Evolutionary conservation across 2,329 filamentous ascomycete genomes (phyloP), one percentile per base, ranked within the genome.

Genomic region (Diaporthe ilicicola): DNA sequence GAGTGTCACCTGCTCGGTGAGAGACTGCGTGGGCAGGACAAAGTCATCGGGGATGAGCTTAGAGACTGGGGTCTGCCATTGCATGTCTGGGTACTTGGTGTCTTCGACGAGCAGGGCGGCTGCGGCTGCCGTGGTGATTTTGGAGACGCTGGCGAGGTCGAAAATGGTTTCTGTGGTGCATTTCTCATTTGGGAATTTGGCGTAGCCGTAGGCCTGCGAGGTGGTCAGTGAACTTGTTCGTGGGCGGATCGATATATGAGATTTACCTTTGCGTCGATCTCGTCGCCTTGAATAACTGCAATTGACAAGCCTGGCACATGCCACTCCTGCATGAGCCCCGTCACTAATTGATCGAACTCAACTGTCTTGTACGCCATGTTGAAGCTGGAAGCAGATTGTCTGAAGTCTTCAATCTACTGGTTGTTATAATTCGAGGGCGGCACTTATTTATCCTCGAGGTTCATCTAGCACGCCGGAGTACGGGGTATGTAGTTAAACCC

Each of bases 121-220:
- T 10, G 64, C 64, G 0, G 64, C 64, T 24, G 64, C 64, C 10
- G 64, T 67, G 34, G 51, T 54, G 37, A 17, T 32, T 24, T 67
- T 67, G 64, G 64, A 54, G 19, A 44, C 48, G 37, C 64, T 67
- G 24, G 32, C 64, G 1, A 42, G 15, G 55, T 61, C 55, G 24
- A 61, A 61, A 9, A 61, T 61, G 37, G 55, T 61, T 13, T 44
- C 37, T 44, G 55, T 61, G 37, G 55, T 61, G 37, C 55, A 61
- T 61, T 44, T 29, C 13, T 61, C 55, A 0, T 44, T 3, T 3
- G 55, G 55, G 10, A 61, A 2, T 15, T 44, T 61, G 22, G 55
- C 55, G 17, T 44, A 61, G 4, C 55, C 55, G 10, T 61, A 61
- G 24, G 55, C 55, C 55, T 61, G 17, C 8, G 17, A 0, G 2